phyloP scores from a whole-genome alignment of 176 grass and related monocot genomes.

The Calamus simplicifolius region DNA sequence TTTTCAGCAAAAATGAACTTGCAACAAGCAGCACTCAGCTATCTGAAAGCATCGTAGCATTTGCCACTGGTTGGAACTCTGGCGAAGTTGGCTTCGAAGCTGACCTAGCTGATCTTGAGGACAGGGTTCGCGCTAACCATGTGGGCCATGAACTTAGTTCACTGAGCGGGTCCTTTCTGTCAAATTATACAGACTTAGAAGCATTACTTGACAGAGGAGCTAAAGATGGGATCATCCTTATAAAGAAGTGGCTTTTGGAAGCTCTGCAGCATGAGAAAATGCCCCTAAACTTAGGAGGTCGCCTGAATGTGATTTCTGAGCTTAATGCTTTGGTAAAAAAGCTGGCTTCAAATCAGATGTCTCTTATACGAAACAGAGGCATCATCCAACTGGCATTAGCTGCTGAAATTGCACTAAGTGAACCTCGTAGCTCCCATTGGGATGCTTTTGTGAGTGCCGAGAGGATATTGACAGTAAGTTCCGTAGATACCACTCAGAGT shows the following conservation, averaged over 20 bases:
- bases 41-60: conserved; percentile 64
- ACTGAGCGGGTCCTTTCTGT: conserved; percentile 61
- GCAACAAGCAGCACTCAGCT: conserved; percentile 24
- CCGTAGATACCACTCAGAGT: conserved; percentile 76
- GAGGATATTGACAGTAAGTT: conserved; percentile 82
- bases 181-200: conserved; percentile 73
- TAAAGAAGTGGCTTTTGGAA: conserved; percentile 95
- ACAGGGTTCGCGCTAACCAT: conserved; percentile 29
- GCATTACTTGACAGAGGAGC: conserved; percentile 67
- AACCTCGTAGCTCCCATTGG: conserved; percentile 64
- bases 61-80: conserved; percentile 80
- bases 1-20: conserved; percentile 52
- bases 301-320: conserved; percentile 41
- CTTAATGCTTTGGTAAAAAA: conserved; percentile 57
- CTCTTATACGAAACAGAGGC: conserved; percentile 61
- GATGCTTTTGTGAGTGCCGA: conserved; percentile 90
- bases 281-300: conserved; percentile 48
- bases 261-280: conserved; percentile 61
- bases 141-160: conserved; percentile 24
- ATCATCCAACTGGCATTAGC: conserved; percentile 73
- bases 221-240: conserved; percentile 67
- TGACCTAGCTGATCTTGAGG: conserved; percentile 30
- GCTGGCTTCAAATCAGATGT: conserved; percentile 50
- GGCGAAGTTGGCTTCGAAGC: conserved; percentile 29
- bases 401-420: conserved; percentile 57